Conservation (phyloP, 305 asterid genomes). For the Andrographis paniculata region DNA sequence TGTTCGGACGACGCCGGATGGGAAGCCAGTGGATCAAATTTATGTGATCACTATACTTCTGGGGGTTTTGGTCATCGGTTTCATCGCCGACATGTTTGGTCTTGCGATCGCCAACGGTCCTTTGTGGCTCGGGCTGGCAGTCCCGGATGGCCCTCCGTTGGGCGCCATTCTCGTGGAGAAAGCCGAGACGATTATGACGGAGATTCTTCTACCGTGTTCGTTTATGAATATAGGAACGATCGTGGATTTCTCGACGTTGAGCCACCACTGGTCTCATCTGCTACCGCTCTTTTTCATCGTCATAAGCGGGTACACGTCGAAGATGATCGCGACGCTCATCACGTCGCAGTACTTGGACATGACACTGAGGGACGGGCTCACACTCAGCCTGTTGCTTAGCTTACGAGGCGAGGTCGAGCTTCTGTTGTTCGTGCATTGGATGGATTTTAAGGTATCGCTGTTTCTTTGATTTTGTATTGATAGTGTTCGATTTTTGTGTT, state of each 20-base stretch:
- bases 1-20: slow-evolving; percentile 48
- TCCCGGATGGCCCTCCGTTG: slow-evolving; percentile 80
- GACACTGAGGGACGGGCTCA: slow-evolving; percentile 57
- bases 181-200: slow-evolving; percentile 47
- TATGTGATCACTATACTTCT: slow-evolving; percentile 48
- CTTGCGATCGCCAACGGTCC: slow-evolving; percentile 64
- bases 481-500: not conserved
- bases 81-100: slow-evolving; percentile 49
- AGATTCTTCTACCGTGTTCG: slow-evolving; percentile 57
- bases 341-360: slow-evolving; percentile 33
- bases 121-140: slow-evolving; percentile 72
- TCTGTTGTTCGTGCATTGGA: slow-evolving; percentile 52
- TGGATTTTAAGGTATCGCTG: slow-evolving; percentile 42
- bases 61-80: slow-evolving; percentile 46
- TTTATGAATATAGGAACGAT: slow-evolving; percentile 46
- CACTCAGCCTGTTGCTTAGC: slow-evolving; percentile 51
- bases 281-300: slow-evolving; percentile 39
- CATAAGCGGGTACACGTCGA: slow-evolving; percentile 29
- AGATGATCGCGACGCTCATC: slow-evolving; percentile 32
- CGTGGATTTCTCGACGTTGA: slow-evolving; percentile 34
- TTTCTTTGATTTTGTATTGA: not conserved
- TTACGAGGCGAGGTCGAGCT: slow-evolving; percentile 70
- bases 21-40: slow-evolving; percentile 53
- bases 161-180: slow-evolving; percentile 67
- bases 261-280: slow-evolving; percentile 36